These are phyloP conservation scores for Agrocybe chaxingu DNA, from an alignment of 768 basidiomycete species.

Conservation along the genomic window DNA sequence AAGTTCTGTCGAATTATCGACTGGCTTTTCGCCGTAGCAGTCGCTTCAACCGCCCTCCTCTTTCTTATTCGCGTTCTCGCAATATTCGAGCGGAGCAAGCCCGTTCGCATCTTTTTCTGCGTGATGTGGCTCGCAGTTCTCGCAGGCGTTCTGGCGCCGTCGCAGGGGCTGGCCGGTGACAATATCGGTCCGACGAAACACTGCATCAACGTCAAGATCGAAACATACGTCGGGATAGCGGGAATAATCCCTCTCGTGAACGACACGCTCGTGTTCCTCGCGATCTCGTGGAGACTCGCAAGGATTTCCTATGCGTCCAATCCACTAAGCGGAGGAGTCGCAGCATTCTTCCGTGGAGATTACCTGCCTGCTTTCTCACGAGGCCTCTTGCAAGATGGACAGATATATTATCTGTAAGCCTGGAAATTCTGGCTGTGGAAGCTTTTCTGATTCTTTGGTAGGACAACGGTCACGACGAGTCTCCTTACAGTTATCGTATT, in stretches of 20 bases:
- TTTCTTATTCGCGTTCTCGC: slow-evolving; percentile 24
- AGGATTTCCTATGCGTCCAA: slow-evolving; percentile 5
- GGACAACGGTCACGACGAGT: slow-evolving; percentile 5
- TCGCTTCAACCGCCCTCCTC: slow-evolving; percentile 17
- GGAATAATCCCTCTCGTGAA: slow-evolving; percentile 18
- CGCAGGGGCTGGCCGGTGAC: slow-evolving; percentile 13
- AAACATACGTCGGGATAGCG: slow-evolving; percentile 13
- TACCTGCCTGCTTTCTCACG: slow-evolving; percentile 22
- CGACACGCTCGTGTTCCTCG: slow-evolving; percentile 28
- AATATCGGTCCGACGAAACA: slow-evolving; percentile 16
- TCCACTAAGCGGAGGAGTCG: slow-evolving; percentile 5
- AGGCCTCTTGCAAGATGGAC: slow-evolving; percentile 24
- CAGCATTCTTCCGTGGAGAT: slow-evolving; percentile 16
- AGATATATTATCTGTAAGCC: slow-evolving; percentile 24
- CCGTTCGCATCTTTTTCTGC: slow-evolving; percentile 18
- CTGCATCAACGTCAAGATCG: slow-evolving; percentile 18
- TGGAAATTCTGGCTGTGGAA: not conserved
- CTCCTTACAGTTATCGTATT: slow-evolving; percentile 7
- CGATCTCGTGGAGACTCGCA: slow-evolving; percentile 27
- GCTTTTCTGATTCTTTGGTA: not conserved
- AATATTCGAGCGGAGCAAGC: slow-evolving; percentile 14
- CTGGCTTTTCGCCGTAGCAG: slow-evolving; percentile 10
- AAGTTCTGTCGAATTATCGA: not conserved
- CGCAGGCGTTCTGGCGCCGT: slow-evolving; percentile 19
- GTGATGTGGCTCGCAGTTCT: slow-evolving; percentile 25